Percentiles rank a stretch among this genome's conserved stretches.
Evolutionary conservation across 108 stramenopile genomes (phyloP).

Genomic region (Cyclotella atomus): DNA sequence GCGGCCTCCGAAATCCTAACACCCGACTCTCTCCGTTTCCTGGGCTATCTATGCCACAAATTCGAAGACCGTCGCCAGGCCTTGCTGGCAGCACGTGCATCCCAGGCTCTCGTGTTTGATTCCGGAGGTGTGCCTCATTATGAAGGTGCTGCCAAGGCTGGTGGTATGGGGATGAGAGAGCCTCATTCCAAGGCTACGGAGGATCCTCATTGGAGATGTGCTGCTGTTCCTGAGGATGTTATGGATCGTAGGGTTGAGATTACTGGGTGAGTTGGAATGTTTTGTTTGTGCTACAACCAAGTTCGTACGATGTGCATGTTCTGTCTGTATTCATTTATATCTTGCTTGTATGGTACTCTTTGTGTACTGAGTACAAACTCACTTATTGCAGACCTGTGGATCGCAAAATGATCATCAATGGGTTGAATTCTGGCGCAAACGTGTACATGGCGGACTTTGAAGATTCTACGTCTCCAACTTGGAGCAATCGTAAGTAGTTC

Average conservation of each 20-base stretch:
- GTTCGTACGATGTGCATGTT: not conserved
- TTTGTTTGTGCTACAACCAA: too few species aligned
- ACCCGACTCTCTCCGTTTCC: constrained; percentile 79
- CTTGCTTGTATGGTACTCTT: too few species aligned
- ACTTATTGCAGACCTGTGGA: constrained; percentile 35
- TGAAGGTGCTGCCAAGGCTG: constrained; percentile 39
- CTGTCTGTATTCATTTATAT: not conserved
- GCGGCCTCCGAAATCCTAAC: constrained; percentile 79
- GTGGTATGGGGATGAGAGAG: constrained; percentile 35
- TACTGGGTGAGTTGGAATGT: constrained; percentile 87
- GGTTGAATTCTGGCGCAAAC: constrained; percentile 90
- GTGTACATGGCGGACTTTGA: constrained; percentile 96
- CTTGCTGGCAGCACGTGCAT: constrained; percentile 60
- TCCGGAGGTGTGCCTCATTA: constrained; percentile 78
- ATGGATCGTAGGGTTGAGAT: constrained; percentile 92
- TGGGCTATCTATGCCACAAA: constrained; percentile 74
- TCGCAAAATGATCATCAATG: constrained; percentile 96
- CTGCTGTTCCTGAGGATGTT: constrained; percentile 82
- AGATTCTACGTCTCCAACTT: constrained; percentile 88
- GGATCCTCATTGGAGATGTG: constrained; percentile 86
- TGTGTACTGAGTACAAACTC: too few species aligned
- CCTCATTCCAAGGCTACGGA: constrained; percentile 57
- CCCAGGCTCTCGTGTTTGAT: constrained; percentile 73
- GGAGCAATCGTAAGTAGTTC: constrained; percentile 56
- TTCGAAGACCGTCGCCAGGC: constrained; percentile 78